phyloP scores from a whole-genome alignment of 441 rosid genomes.

The Sinapis alba region DNA sequence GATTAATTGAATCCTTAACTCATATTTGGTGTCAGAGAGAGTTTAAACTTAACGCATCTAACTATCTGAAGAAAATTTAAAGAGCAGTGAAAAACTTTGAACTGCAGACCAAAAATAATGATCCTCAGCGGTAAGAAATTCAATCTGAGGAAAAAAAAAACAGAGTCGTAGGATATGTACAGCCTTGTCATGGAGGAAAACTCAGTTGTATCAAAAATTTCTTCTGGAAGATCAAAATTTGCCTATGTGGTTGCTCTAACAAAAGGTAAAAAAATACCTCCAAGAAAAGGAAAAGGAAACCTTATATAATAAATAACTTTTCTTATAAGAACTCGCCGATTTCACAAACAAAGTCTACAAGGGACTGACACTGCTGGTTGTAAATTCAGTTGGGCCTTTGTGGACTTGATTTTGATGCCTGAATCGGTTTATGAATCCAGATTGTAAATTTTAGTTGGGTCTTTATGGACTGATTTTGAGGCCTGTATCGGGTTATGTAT shows the following conservation, averaged over 20 bases:
- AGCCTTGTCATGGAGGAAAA: conserved; percentile 1
- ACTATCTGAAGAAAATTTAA: not conserved
- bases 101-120: not conserved
- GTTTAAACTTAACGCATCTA: not conserved
- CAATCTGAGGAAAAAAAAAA: not conserved
- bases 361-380: too few relatives aligned
- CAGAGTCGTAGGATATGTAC: not conserved
- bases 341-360: too few relatives aligned
- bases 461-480: not conserved
- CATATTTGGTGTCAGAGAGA: not conserved
- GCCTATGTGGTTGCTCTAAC: not conserved
- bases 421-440: not conserved
- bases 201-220: not conserved
- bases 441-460: not conserved
- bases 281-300: not conserved
- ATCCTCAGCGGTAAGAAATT: not conserved
- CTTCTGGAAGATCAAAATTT: not conserved
- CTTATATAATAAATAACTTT: not conserved
- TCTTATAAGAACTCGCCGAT: too few relatives aligned
- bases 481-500: not conserved
- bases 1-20: not conserved
- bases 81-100: not conserved
- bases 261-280: not conserved
- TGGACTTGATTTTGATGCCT: not conserved
- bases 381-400: not conserved